phyloP scores from a whole-genome alignment of 2,329 filamentous ascomycete genomes.

The Leptodontidium sp. region DNA sequence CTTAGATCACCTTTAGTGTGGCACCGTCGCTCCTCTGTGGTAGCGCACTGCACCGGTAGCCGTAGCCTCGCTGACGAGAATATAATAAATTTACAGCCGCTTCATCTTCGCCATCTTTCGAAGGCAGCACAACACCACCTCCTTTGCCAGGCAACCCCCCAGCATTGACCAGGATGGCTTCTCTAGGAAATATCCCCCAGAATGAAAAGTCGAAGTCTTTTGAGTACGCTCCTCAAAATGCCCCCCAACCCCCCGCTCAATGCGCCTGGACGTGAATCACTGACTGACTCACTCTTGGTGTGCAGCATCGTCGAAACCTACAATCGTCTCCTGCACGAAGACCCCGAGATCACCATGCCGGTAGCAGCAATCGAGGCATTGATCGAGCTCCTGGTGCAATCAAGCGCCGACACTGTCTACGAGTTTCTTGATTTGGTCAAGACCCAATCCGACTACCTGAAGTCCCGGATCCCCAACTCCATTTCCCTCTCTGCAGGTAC shows the following conservation, averaged over 20 bases:
- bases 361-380: conserved; percentile 93
- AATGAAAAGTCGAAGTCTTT: conserved; percentile 38
- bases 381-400: conserved; percentile 83
- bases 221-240: conserved; percentile 37
- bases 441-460: conserved; percentile 78
- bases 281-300: conserved; percentile 44
- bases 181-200: conserved; percentile 40
- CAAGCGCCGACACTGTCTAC: conserved; percentile 84
- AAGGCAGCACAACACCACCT: conserved; percentile 45
- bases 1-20: not conserved
- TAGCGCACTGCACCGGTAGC: not conserved
- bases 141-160: conserved; percentile 41
- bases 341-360: conserved; percentile 91
- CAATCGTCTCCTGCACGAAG: conserved; percentile 67
- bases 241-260: not conserved
- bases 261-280: conserved; percentile 19
- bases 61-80: conserved; percentile 21
- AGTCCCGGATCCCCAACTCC: conserved; percentile 82
- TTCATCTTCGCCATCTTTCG: conserved; percentile 28
- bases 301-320: conserved; percentile 68
- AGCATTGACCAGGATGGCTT: conserved; percentile 44
- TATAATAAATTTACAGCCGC: conserved; percentile 6
- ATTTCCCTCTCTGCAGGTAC: conserved; percentile 93
- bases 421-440: conserved; percentile 89
- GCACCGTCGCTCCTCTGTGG: not conserved